Percentiles rank a stretch among this genome's conserved stretches.
phyloP scores from a whole-genome alignment of 345 rosid species.

The Lepidium aucheri region DNA sequence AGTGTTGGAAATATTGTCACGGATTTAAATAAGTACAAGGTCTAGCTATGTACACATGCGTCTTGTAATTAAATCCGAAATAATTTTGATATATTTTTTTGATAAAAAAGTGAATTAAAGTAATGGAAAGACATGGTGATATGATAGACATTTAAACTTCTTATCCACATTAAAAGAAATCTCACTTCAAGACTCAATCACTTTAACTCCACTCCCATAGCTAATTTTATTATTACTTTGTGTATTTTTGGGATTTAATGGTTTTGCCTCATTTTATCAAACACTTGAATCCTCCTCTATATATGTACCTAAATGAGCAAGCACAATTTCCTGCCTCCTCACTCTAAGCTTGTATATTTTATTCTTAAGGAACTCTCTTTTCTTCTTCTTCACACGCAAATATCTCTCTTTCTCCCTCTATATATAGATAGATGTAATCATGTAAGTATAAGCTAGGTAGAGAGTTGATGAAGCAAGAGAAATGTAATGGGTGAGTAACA shows the following conservation, averaged over 20 bases:
- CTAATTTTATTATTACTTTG: neutral
- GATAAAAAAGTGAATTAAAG: neutral
- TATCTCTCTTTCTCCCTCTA: neutral
- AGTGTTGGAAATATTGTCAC: neutral
- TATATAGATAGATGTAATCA: too few species aligned
- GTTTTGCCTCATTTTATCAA: conserved; percentile 20
- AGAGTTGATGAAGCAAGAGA: neutral
- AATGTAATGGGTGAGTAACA: conserved; percentile 46
- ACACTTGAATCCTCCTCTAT: conserved; percentile 6
- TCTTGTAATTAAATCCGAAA: neutral
- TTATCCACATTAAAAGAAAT: conserved; percentile 43
- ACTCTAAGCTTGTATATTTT: neutral
- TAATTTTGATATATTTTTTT: neutral
- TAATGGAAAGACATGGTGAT: conserved; percentile 27
- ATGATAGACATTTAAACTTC: conserved; percentile 25
- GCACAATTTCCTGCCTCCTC: conserved; percentile 18
- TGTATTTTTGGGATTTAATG: neutral
- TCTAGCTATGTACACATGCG: conserved; percentile 8
- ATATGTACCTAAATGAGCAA: conserved; percentile 10
- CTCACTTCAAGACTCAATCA: conserved; percentile 66
- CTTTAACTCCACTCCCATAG: conserved; percentile 20
- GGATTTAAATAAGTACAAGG: neutral
- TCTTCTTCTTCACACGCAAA: neutral
- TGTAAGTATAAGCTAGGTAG: too few species aligned
- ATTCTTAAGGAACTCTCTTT: neutral